Conservation (phyloP, 2,329 filamentous ascomycete species). For the Fusarium sp. region DNA sequence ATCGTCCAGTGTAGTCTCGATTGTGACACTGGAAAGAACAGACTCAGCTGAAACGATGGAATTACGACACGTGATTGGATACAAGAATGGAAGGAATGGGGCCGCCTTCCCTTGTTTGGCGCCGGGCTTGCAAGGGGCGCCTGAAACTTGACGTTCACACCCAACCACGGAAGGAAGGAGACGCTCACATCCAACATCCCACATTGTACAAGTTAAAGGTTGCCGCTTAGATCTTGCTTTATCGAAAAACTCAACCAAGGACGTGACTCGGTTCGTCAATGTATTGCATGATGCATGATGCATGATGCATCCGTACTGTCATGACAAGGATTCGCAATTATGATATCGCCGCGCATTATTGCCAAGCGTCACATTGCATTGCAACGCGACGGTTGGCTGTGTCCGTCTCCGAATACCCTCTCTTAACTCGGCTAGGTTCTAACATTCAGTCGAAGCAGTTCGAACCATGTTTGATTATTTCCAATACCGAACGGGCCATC, state of each 20-base stretch:
- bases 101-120: constrained; percentile 27
- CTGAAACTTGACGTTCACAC: constrained; percentile 25
- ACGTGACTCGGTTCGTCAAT: neutral
- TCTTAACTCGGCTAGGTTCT: neutral
- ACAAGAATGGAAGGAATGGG: constrained; percentile 1
- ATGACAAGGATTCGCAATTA: neutral
- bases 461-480: neutral
- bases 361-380: neutral
- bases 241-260: constrained; percentile 21
- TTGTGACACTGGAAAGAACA: constrained; percentile 30
- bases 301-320: neutral
- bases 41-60: constrained; percentile 36
- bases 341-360: constrained; percentile 4
- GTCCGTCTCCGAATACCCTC: neutral
- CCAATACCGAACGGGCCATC: neutral
- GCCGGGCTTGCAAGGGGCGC: constrained; percentile 31
- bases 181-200: neutral
- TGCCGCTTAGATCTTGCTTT: constrained; percentile 28
- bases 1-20: constrained; percentile 16
- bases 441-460: neutral
- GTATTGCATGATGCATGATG: constrained; percentile 1
- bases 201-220: neutral
- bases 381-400: neutral
- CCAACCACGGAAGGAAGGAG: neutral
- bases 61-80: constrained; percentile 34